A percentile compares a stretch with the other conserved stretches of the same genome.
Conservation (phyloP, 2,329 filamentous ascomycete species). For the Metarhizium guizhouense region DNA sequence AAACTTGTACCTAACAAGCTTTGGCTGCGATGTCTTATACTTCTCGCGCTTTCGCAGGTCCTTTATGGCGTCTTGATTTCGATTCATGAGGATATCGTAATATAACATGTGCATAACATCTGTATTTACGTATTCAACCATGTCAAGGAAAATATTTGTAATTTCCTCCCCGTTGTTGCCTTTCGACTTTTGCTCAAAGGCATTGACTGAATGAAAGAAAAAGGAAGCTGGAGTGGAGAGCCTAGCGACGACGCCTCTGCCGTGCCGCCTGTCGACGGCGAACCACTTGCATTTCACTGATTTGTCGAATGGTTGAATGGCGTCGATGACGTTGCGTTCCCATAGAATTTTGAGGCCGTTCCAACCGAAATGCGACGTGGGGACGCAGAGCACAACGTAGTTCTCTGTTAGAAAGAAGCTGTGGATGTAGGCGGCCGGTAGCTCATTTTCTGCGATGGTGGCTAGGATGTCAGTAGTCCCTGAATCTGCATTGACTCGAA, state of each 20-base stretch:
- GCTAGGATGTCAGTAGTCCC: conserved; percentile 65
- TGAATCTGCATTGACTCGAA: conserved; percentile 51
- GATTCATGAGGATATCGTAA: conserved; percentile 56
- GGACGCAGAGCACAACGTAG: conserved; percentile 66
- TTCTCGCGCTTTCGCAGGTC: conserved; percentile 33
- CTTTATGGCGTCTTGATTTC: conserved; percentile 33
- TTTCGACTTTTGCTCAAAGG: conserved; percentile 52
- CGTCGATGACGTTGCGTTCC: conserved; percentile 58
- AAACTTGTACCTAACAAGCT: conserved; percentile 36
- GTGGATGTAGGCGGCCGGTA: conserved; percentile 66
- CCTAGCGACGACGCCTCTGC: conserved; percentile 56
- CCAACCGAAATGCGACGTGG: conserved; percentile 50
- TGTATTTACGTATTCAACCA: conserved; percentile 52
- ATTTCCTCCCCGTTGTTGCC: conserved; percentile 21
- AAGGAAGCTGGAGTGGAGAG: conserved; percentile 64
- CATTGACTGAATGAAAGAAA: conserved; percentile 73
- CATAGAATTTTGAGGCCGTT: conserved; percentile 53
- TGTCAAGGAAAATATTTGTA: conserved; percentile 54
- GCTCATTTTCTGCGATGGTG: conserved; percentile 42
- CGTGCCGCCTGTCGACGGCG: conserved; percentile 57
- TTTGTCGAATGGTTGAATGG: conserved; percentile 54
- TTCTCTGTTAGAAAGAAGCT: conserved; percentile 66
- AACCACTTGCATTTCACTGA: conserved; percentile 57
- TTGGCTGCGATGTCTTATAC: conserved; percentile 24
- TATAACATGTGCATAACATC: conserved; percentile 61